Evolutionary conservation across 2,329 filamentous ascomycete species (phyloP).

Genomic region (Penicillium polonicum): DNA sequence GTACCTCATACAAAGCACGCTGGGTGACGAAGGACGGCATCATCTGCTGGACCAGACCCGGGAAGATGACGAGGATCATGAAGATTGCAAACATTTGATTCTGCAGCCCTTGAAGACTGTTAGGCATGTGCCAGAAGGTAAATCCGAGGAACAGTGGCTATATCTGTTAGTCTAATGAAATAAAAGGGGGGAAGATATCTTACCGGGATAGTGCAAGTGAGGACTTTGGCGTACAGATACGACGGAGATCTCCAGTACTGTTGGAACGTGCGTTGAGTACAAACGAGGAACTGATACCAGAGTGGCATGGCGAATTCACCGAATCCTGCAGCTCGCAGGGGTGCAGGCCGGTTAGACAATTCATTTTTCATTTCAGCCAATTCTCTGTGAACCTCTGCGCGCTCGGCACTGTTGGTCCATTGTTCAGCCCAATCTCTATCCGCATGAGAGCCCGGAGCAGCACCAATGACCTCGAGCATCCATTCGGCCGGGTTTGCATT

Average conservation of each 20-base stretch:
- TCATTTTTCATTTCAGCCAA: constrained; percentile 37
- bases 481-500: constrained; percentile 74
- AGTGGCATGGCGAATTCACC: constrained; percentile 79
- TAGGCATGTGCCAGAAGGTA: constrained; percentile 70
- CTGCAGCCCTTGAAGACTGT: constrained; percentile 75
- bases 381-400: constrained; percentile 53
- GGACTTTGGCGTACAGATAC: constrained; percentile 80
- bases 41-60: constrained; percentile 54
- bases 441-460: constrained; percentile 63
- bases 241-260: constrained; percentile 87
- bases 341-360: constrained; percentile 30
- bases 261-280: constrained; percentile 72
- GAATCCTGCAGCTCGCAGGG: constrained; percentile 54
- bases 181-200: constrained; percentile 42
- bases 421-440: constrained; percentile 64
- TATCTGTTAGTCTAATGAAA: neutral
- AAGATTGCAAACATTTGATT: constrained; percentile 89
- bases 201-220: constrained; percentile 67
- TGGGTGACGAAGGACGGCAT: constrained; percentile 60
- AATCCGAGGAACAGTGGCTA: constrained; percentile 75
- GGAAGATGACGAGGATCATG: constrained; percentile 77
- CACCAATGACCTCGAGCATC: constrained; percentile 62
- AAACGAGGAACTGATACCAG: constrained; percentile 62
- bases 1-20: constrained; percentile 59
- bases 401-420: constrained; percentile 61